Evolutionary conservation across 495 filamentous ascomycete species (phyloP).

Genomic region (Thermothielavioides terrestris): DNA sequence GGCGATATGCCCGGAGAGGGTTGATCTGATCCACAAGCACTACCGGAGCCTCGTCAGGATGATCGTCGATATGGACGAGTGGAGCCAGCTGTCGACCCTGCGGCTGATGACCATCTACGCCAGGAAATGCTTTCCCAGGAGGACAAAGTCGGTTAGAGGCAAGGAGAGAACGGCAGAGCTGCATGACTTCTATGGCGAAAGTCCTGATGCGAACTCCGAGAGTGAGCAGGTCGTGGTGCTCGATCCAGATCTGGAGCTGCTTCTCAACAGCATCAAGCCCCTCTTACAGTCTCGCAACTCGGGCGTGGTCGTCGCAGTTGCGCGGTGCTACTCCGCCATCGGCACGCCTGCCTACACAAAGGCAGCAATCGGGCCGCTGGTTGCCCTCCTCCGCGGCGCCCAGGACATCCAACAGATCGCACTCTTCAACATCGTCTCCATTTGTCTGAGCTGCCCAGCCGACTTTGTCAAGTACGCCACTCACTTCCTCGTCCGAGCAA

Average conservation of each 20-base stretch:
- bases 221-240: constrained; percentile 52
- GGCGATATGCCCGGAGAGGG: constrained; percentile 76
- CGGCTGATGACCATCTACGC: constrained; percentile 75
- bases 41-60: constrained; percentile 79
- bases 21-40: constrained; percentile 83
- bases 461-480: constrained; percentile 75
- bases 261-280: constrained; percentile 69
- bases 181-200: constrained; percentile 69
- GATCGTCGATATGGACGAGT: constrained; percentile 98
- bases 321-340: constrained; percentile 74
- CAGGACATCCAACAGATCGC: constrained; percentile 83
- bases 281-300: constrained; percentile 90
- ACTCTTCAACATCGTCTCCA: constrained; percentile 86
- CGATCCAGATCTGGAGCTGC: constrained; percentile 75
- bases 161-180: constrained; percentile 33
- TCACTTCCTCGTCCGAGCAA: constrained; percentile 77
- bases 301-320: constrained; percentile 81
- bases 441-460: constrained; percentile 63
- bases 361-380: constrained; percentile 66
- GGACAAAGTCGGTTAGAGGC: constrained; percentile 45
- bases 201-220: constrained; percentile 36
- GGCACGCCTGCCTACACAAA: constrained; percentile 66
- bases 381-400: constrained; percentile 73
- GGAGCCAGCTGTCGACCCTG: constrained; percentile 80
- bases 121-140: constrained; percentile 77